Conservation (phyloP, 805 yeast genomes). For the Candida sithepensis region DNA sequence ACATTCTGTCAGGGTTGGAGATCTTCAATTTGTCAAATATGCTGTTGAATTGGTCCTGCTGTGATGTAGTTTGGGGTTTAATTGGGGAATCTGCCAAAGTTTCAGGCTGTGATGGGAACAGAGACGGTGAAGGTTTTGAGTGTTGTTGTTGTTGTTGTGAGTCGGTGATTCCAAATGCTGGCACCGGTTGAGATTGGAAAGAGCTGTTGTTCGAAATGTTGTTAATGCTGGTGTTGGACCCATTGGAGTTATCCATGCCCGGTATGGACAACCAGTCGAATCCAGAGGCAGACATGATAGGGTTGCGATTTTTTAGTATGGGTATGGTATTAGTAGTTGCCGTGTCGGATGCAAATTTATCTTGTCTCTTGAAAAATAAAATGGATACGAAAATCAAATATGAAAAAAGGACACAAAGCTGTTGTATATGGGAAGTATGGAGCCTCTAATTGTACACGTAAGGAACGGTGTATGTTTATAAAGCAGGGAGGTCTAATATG, state of each 20-base stretch:
- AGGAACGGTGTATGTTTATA: no score
- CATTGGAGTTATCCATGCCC: constrained; percentile 10
- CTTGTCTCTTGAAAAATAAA: no score
- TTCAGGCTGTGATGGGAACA: neutral
- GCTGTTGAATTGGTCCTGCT: constrained; percentile 18
- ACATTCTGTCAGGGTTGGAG: constrained; percentile 13
- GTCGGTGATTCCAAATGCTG: neutral
- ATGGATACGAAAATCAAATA: no score
- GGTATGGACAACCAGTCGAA: constrained; percentile 23
- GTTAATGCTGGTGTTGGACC: no score
- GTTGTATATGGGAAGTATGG: no score
- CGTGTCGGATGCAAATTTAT: no score
- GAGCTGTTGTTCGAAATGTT: neutral
- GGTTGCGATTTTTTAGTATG: no score
- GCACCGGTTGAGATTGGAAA: constrained; percentile 13
- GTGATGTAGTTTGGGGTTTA: neutral
- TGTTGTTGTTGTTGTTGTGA: constrained; percentile 1
- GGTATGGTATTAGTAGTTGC: no score
- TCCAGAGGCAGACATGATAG: constrained; percentile 19
- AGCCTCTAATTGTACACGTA: no score
- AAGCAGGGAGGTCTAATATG: no score
- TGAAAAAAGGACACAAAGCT: no score
- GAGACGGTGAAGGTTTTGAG: constrained; percentile 1
- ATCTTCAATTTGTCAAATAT: constrained; percentile 20
- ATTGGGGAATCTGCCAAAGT: neutral